Base-by-base conservation (phyloP, 352 stramenopile genomes). In the Phytophthora boehmeriae region DNA sequence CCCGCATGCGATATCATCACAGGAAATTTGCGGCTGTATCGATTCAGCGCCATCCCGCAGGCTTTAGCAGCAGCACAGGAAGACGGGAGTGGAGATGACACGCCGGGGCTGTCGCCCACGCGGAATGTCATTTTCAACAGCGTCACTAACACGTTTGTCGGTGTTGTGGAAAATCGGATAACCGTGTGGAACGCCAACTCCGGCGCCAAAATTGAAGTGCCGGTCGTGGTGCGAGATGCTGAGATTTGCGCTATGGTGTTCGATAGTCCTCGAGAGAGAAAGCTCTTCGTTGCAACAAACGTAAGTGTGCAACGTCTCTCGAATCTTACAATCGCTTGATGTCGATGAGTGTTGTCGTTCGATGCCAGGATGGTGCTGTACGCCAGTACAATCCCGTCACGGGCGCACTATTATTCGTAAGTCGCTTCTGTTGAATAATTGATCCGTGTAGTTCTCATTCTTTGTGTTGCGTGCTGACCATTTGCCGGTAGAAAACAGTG, bases 171-270 rank as follows among this genome's bases (percentile, higher is more conserved):
- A 34, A 81, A 80, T 38, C 57, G 66, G 8, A 81, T 92, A 53
- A 88, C 79, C 0, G 76, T 92, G 32, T 92, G 82, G 82, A 87
- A 67, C 54, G 82, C 63, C 8, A 88, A 89, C 59, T 87, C 78
- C 13, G 82, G 82, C 0, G 59, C 45, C 2, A 88, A 88, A 59
- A 69, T 85, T 17, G 74, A 89, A 36, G 77, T 86, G 20, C 78
- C 78, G 0, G 66, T 89, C 3, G 22, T 49, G 1, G 68, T 92
- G 10, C 66, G 74, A 39, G 63, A 83, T 23, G 69, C 73, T 2
- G 78, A 88, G 39, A 71, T 89, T 10, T 92, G 82, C 39, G 80
- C 71, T 3, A 69, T 92, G 8, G 68, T 64, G 0, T 89, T 89
- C 38, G 82, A 92, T 27, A 60, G 71, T 28, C 82, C 82, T 34